A percentile compares a stretch with the other conserved stretches of the same genome.
Conservation (phyloP, 192 early-diverging fungal species). For the Funneliformis mosseae region DNA sequence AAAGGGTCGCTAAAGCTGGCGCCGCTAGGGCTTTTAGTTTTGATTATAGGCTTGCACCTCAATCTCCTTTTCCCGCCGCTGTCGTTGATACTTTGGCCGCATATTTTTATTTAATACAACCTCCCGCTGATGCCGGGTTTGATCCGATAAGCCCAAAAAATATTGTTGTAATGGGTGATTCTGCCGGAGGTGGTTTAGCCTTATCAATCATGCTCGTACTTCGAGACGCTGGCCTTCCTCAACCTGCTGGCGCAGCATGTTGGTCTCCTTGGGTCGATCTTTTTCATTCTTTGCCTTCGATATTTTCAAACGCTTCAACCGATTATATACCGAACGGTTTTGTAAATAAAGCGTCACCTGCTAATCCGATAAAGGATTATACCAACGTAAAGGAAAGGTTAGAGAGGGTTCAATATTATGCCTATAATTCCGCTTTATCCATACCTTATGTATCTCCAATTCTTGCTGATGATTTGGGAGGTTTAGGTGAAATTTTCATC, state of each 20-base stretch:
- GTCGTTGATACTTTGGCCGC: conserved; percentile 80
- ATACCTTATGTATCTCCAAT: conserved; percentile 50
- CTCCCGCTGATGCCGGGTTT: conserved; percentile 50
- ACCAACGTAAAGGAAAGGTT: not conserved
- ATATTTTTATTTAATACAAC: conserved; percentile 67
- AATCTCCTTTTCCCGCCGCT: conserved; percentile 79
- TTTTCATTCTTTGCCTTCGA: conserved; percentile 54
- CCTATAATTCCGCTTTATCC: conserved; percentile 42
- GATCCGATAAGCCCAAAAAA: conserved; percentile 53
- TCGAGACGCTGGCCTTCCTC: conserved; percentile 56
- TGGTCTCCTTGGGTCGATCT: conserved; percentile 71
- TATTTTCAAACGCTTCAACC: conserved; percentile 38
- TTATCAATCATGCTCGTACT: conserved; percentile 59
- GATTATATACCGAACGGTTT: conserved; percentile 57
- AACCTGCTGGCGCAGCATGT: conserved; percentile 58
- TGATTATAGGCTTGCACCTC: conserved; percentile 84
- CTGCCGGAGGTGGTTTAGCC: conserved; percentile 68
- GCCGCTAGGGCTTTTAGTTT: conserved; percentile 49
- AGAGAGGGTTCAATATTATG: conserved; percentile 40
- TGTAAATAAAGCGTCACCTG: conserved; percentile 42
- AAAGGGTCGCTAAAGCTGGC: conserved; percentile 53
- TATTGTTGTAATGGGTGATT: conserved; percentile 71
- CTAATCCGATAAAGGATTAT: conserved; percentile 25
- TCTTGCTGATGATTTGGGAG: conserved; percentile 41
- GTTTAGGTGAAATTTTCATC: conserved; percentile 47